Conservation (phyloP, 805 yeast genomes). For the Nakazawaea ishiwadae region DNA sequence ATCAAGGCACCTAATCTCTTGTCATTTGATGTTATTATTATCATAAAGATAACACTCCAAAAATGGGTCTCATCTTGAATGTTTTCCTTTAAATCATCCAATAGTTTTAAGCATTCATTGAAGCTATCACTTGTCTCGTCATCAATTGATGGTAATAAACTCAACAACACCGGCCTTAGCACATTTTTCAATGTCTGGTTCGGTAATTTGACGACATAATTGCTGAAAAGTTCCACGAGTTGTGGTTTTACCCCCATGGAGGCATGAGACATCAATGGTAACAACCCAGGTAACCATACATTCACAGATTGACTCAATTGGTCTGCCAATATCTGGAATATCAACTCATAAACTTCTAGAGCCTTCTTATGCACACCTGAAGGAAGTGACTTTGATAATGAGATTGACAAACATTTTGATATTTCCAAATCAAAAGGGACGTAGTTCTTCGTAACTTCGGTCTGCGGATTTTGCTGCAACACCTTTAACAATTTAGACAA, state of each 20-base stretch:
- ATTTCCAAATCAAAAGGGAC: conserved; percentile 67
- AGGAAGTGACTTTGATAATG: conserved; percentile 78
- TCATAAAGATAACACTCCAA: conserved; percentile 79
- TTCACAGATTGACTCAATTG: conserved; percentile 51
- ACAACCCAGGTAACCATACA: conserved; percentile 89
- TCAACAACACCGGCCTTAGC: conserved; percentile 64
- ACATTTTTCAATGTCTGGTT: conserved; percentile 45
- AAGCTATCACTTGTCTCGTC: conserved; percentile 89
- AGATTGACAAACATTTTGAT: conserved; percentile 68
- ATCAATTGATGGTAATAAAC: conserved; percentile 83
- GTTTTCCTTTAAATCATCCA: conserved; percentile 54
- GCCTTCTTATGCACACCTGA: conserved; percentile 95
- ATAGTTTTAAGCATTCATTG: conserved; percentile 49
- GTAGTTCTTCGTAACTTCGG: conserved; percentile 38
- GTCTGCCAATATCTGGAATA: conserved; percentile 64
- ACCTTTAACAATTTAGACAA: conserved; percentile 76
- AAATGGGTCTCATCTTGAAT: conserved; percentile 67
- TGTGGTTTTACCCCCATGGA: conserved; percentile 84
- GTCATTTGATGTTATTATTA: conserved; percentile 75
- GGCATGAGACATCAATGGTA: conserved; percentile 85
- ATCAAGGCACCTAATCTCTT: conserved; percentile 78
- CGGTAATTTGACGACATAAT: conserved; percentile 50
- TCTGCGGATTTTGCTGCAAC: conserved; percentile 41
- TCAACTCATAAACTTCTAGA: conserved; percentile 64
- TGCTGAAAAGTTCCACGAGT: conserved; percentile 56